Conservation (phyloP, 345 rosid genomes). For the Physaria fendleri region DNA sequence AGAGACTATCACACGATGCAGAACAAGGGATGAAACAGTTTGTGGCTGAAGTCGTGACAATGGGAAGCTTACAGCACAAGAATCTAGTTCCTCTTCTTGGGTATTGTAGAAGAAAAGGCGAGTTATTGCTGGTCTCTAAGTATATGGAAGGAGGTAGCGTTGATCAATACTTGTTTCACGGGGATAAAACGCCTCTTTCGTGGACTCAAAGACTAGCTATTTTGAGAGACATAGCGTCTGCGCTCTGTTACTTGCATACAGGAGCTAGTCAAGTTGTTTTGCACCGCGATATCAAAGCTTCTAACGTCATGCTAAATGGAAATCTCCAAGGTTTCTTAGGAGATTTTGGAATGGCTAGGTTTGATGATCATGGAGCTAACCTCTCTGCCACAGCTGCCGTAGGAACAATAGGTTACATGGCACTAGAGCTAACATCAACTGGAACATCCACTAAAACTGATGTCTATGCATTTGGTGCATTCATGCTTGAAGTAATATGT, state of each 20-base stretch:
- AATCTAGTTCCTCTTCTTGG: conserved; percentile 44
- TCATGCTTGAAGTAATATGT: conserved; percentile 21
- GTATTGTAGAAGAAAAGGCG: conserved; percentile 36
- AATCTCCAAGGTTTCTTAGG: too few relatives aligned
- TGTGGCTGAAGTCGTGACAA: conserved; percentile 38
- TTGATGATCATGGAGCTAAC: conserved; percentile 28
- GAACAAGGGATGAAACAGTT: conserved; percentile 43
- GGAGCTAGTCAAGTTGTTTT: conserved; percentile 34
- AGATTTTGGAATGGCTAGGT: conserved; percentile 44
- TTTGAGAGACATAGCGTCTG: conserved; percentile 32
- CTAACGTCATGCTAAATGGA: conserved; percentile 37
- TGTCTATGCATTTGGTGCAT: conserved; percentile 32
- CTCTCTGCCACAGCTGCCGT: conserved; percentile 33
- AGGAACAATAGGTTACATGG: conserved; percentile 50
- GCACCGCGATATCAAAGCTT: conserved; percentile 42
- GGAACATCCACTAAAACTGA: conserved; percentile 35
- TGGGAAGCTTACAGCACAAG: conserved; percentile 39
- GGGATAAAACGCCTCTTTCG: conserved; percentile 7
- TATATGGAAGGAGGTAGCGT: conserved; percentile 40
- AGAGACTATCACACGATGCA: conserved; percentile 37
- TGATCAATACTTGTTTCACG: conserved; percentile 29
- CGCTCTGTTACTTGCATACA: conserved; percentile 39
- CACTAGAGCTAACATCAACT: conserved; percentile 33
- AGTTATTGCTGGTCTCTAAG: conserved; percentile 36
- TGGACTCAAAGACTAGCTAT: conserved; percentile 38